Evolutionary conservation across 768 basidiomycete genomes (phyloP).

Genomic region (Astraeus odoratus): DNA sequence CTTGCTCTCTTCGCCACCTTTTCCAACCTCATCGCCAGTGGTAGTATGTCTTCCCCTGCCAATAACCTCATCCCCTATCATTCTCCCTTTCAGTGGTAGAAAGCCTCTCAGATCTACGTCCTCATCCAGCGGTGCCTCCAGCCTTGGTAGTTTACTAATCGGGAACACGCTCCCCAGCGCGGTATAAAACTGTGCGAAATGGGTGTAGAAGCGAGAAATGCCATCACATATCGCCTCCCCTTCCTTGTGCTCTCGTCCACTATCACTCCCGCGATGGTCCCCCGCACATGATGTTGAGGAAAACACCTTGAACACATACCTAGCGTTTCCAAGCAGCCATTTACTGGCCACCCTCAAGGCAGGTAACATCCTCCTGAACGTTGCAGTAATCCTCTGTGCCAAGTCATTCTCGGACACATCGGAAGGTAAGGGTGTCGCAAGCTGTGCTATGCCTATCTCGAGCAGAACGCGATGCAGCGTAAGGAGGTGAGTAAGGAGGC

Average conservation of each 20-base stretch:
- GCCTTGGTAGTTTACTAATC: conserved; percentile 44
- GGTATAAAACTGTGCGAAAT: conserved; percentile 60
- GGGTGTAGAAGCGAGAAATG: conserved; percentile 59
- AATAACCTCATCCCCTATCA: conserved; percentile 32
- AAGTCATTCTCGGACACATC: conserved; percentile 54
- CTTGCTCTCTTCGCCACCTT: conserved; percentile 8
- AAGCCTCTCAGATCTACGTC: conserved; percentile 88
- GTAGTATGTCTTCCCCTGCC: conserved; percentile 3
- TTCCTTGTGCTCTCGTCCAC: conserved; percentile 14
- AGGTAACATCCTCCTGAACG: conserved; percentile 79
- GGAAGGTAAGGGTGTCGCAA: conserved; percentile 43
- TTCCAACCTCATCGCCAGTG: conserved; percentile 17
- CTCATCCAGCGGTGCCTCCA: conserved; percentile 72
- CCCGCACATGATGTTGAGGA: conserved; percentile 25
- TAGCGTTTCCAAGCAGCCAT: conserved; percentile 77
- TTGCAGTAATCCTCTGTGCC: conserved; percentile 79
- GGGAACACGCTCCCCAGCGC: conserved; percentile 67
- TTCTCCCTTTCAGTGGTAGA: conserved; percentile 63
- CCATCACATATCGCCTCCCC: conserved; percentile 22
- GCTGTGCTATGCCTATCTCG: conserved; percentile 56
- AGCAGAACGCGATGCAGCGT: conserved; percentile 58
- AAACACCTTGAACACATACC: conserved; percentile 51
- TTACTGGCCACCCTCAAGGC: conserved; percentile 82
- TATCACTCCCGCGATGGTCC: conserved; percentile 4
- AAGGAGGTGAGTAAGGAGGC: conserved; percentile 62